Base-by-base conservation (phyloP, 179 eudicot species). In the Monotropa hypopitys region DNA sequence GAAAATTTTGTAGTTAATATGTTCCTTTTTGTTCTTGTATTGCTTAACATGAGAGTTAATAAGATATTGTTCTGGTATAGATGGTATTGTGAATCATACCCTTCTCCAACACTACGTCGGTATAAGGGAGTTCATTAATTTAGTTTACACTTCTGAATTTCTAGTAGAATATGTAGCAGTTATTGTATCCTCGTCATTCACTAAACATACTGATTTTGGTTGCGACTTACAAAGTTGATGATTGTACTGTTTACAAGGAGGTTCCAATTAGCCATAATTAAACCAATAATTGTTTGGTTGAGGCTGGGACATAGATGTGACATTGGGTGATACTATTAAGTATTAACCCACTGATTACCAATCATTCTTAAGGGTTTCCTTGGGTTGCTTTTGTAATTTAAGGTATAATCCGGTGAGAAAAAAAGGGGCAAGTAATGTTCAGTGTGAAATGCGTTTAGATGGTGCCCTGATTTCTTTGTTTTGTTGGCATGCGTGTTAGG, bases 401-500 rank as follows among this genome's bases (percentile, higher is more conserved):
- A 51, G 16, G 12, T 32, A 30, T 50, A 42, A 5, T 38, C 40
- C 5, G 40, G 4, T n/a, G n/a, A n/a, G n/a, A n/a, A n/a, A n/a
- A n/a, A n/a, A 38, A 38, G 40, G 5, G 40, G 5, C 4, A 38
- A 38, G 40, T 2, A 2, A 2, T 38, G 51, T 47, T 47, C 11
- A 47, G 51, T 47, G 51, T 47, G 30, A 33, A 7, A 16, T 65
- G 3, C 16, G 38, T 49, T 11, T 50, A 7, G 47, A 11, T n/a
- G 11, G 7, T 74, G 66, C 26, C 32, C 42, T 63, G 70, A 53
- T 45, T 30, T 45, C 49, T 72, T 16, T 33, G 33, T 42, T n/a
- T 28, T 63, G 9, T 79, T 20, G 46, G 40, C 73, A 63, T 83
- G 35, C 70, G 50, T 71, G 65, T 74, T 81, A 94, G 98, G 97